Conservation (phyloP, 2,329 filamentous ascomycete species). For the Botryotinia narcissicola region DNA sequence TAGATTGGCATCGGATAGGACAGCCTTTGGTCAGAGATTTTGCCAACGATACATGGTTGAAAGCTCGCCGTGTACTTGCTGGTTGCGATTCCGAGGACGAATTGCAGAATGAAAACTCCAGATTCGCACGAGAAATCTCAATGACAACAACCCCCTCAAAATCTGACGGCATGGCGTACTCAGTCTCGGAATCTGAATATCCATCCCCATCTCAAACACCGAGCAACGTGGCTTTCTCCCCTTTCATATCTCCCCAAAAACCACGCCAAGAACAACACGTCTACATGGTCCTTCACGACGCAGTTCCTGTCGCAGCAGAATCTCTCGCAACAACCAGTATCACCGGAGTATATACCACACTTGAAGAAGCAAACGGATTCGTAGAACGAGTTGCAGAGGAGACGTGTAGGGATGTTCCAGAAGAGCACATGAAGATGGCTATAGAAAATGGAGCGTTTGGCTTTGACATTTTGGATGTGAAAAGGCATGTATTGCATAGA, state of each 20-base stretch:
- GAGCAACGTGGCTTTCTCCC: too few species aligned
- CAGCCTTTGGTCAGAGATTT: background rate
- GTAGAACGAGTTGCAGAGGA: constrained; percentile 1
- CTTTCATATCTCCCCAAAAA: background rate
- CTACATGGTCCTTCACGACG: background rate
- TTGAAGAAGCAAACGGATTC: constrained; percentile 4
- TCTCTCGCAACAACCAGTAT: background rate
- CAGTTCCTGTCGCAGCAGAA: background rate
- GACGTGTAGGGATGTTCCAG: background rate
- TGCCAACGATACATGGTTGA: constrained; percentile 1
- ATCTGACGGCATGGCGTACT: background rate
- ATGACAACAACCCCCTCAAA: background rate
- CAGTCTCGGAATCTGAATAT: background rate
- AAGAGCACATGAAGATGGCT: background rate
- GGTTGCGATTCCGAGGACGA: background rate
- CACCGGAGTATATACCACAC: background rate
- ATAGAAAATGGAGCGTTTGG: constrained; percentile 2
- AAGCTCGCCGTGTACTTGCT: background rate
- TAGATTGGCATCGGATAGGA: background rate
- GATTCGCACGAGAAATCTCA: background rate
- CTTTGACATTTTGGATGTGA: constrained; percentile 6
- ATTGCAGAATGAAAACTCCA: background rate
- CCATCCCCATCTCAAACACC: background rate
- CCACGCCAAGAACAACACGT: background rate
- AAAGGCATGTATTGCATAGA: background rate